Percentiles rank a stretch among this genome's conserved stretches.
Conservation (phyloP, 1,284 basidiomycete species). For the Boletus calvinii region DNA sequence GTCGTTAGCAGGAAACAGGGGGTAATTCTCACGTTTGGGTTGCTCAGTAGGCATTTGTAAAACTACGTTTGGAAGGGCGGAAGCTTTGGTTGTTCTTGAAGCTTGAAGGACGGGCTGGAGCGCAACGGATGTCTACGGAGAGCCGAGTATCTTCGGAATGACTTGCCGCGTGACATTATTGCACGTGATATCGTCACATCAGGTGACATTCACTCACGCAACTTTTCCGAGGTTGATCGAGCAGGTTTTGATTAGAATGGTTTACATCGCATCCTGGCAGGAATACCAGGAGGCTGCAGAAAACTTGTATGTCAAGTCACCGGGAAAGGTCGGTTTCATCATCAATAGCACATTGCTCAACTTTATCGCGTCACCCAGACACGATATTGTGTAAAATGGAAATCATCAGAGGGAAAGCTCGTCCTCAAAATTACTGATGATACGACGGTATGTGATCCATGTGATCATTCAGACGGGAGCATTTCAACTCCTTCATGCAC, state of each 20-base stretch:
- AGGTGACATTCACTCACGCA: slow-evolving; percentile 17
- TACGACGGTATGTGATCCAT: slow-evolving; percentile 61
- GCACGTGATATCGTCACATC: slow-evolving; percentile 24
- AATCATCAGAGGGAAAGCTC: slow-evolving; percentile 75
- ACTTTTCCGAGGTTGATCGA: background rate
- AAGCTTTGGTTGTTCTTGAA: slow-evolving; percentile 1
- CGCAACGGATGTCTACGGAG: background rate
- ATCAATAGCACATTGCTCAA: background rate
- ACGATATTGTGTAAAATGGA: slow-evolving; percentile 88
- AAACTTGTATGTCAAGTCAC: slow-evolving; percentile 74
- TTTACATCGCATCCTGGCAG: slow-evolving; percentile 81
- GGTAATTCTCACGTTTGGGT: slow-evolving; percentile 44
- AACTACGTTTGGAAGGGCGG: background rate
- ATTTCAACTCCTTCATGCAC: slow-evolving; percentile 5
- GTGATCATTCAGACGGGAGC: background rate
- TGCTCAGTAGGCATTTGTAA: slow-evolving; percentile 38
- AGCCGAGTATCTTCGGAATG: background rate
- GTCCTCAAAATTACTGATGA: slow-evolving; percentile 92
- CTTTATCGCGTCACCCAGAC: slow-evolving; percentile 47
- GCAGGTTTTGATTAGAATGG: slow-evolving; percentile 39
- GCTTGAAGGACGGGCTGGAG: background rate
- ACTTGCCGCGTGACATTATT: background rate
- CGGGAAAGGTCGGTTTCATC: slow-evolving; percentile 58
- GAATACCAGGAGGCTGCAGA: slow-evolving; percentile 85
- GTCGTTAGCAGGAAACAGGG: background rate